Base-by-base conservation (phyloP, 2,329 filamentous ascomycete genomes). In the Amauroascus verrucosus region DNA sequence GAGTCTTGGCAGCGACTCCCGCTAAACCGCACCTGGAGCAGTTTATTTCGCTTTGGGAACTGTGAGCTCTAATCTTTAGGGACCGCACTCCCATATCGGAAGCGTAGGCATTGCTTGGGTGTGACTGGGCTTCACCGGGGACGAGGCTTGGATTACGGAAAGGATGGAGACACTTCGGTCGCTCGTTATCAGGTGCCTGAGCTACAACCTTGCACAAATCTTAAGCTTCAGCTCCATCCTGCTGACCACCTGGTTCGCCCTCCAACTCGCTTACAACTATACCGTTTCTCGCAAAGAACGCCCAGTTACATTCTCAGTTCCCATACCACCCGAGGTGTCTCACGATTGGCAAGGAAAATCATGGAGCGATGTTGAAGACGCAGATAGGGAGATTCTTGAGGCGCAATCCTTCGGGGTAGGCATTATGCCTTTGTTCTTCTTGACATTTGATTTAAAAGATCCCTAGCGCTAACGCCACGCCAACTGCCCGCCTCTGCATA, bases 401-500 rank as follows among this genome's bases (percentile, higher is more conserved):
- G 64, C 63, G n/a, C 70, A 72, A 56, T 60, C 63, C 52, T 61
- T 63, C 20, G 69, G 70, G 45, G 70, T 72, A 56, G 63, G 69
- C 20, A 22, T 13, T 30, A 26, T 14, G 26, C 8, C 26, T 44
- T 65, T 38, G 28, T 18, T 47, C 44, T 13, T 35, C 18, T 41
- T 41, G 16, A 18, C 5, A 20, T 18, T 7, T 14, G 33, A n/a
- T n/a, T n/a, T 30, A n/a, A n/a, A 41, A 22, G 13, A 28, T 22
- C 4, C 16, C 7, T 22, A 22, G 18, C 6, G 28, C 32, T 55
- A 9, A 49, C 37, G 14, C 8, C 1, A 11, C 30, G 32, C 35
- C 37, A 3, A 20, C 22, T 44, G 8, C 24, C n/a, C 49, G 33
- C 6, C 28, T 14, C 33, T 48, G 26, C 18, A 18, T 33, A 72